Conservation (phyloP, 2,329 filamentous ascomycete genomes). For the Alternaria triticimaculans region DNA sequence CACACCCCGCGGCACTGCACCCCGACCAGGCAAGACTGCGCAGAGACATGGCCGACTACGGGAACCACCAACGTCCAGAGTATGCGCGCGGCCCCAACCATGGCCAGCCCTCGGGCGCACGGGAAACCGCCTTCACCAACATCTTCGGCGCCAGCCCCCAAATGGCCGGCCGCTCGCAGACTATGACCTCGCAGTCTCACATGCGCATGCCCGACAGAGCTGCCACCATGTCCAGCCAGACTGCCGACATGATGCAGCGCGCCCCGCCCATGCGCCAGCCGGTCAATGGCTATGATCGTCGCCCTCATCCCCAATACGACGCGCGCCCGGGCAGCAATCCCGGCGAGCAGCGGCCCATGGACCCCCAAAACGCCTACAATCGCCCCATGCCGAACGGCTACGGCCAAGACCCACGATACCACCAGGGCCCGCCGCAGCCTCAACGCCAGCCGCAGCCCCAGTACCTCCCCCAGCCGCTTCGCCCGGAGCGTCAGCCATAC, state of each 20-base stretch:
- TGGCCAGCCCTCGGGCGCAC: constrained; percentile 66
- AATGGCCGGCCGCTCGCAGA: constrained; percentile 81
- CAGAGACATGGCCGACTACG: constrained; percentile 67
- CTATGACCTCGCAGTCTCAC: constrained; percentile 82
- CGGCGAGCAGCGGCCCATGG: constrained; percentile 39
- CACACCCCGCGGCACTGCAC: constrained; percentile 15
- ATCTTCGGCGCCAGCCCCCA: constrained; percentile 90
- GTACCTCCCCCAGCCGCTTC: constrained; percentile 65
- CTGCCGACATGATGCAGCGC: constrained; percentile 64
- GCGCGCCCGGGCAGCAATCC: constrained; percentile 32
- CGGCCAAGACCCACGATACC: constrained; percentile 41
- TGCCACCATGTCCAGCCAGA: constrained; percentile 66
- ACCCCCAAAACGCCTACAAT: constrained; percentile 33
- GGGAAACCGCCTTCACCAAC: constrained; percentile 94
- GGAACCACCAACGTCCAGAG: constrained; percentile 66
- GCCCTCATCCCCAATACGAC: constrained; percentile 39
- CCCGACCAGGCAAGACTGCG: constrained; percentile 14
- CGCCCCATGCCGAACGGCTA: constrained; percentile 50
- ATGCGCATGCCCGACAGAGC: constrained; percentile 72
- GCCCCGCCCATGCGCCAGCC: constrained; percentile 67
- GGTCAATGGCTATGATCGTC: constrained; percentile 49
- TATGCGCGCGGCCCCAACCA: constrained; percentile 60
- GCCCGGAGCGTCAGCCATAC: constrained; percentile 72
- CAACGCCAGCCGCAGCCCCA: constrained; percentile 59
- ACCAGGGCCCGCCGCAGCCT: constrained; percentile 44